A percentile compares a stretch with the other conserved stretches of the same genome.
Evolutionary conservation across 1,284 basidiomycete species (phyloP).

Genomic region (Pseudozyma sp.): DNA sequence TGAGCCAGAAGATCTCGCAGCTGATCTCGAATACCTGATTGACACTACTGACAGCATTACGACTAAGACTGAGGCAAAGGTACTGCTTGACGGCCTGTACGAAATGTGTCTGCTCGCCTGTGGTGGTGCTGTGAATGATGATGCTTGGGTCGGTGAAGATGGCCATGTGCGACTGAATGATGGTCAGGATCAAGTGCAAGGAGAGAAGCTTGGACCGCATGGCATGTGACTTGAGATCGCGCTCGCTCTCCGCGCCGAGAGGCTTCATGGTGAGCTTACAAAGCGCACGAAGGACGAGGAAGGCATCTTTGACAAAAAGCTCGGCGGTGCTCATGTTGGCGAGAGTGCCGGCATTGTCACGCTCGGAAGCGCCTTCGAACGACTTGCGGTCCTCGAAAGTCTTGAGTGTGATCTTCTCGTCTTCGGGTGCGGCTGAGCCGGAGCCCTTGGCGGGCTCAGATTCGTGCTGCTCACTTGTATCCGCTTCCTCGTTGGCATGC

Average conservation of each 20-base stretch:
- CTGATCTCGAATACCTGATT: constrained; percentile 97
- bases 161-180: constrained; percentile 63
- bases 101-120: constrained; percentile 66
- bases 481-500: constrained; percentile 10
- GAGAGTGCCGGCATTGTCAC: constrained; percentile 54
- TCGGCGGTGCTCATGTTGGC: constrained; percentile 62
- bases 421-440: constrained; percentile 7
- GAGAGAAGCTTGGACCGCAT: constrained; percentile 68
- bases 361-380: constrained; percentile 63
- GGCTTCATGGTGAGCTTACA: constrained; percentile 69
- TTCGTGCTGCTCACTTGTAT: constrained; percentile 18
- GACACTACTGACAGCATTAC: constrained; percentile 95
- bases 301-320: constrained; percentile 68
- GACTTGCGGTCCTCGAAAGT: constrained; percentile 63
- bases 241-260: constrained; percentile 65
- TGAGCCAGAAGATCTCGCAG: constrained; percentile 98
- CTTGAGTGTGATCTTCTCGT: constrained; percentile 61
- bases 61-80: constrained; percentile 87
- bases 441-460: constrained; percentile 11
- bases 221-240: constrained; percentile 66
- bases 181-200: constrained; percentile 65
- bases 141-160: constrained; percentile 65
- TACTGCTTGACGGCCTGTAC: constrained; percentile 69
- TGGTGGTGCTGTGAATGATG: constrained; percentile 65
- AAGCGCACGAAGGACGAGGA: constrained; percentile 66